phyloP scores from a whole-genome alignment of 23 red algal species.

The Agarophyton chilense region DNA sequence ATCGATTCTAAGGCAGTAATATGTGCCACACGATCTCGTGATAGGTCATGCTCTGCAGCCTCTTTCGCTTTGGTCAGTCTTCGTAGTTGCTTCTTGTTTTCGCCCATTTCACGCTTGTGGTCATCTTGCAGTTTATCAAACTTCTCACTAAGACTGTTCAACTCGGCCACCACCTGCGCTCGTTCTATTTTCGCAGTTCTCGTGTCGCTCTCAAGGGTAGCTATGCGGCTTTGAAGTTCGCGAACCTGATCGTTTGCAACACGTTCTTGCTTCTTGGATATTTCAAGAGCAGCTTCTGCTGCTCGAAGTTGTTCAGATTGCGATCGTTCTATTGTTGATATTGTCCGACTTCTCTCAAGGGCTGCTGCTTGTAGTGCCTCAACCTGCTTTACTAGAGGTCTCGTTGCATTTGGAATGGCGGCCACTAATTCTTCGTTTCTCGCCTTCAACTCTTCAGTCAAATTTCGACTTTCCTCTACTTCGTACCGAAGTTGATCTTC shows the following conservation, averaged over 20 bases:
- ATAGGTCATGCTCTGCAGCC: conserved; percentile 33
- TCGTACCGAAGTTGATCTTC: conserved; percentile 71
- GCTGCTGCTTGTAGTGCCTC: conserved; percentile 72
- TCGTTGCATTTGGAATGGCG: conserved; percentile 72
- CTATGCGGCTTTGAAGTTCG: conserved; percentile 10
- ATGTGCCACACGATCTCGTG: conserved; percentile 49
- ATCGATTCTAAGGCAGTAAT: conserved; percentile 41
- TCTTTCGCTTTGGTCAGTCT: conserved; percentile 33
- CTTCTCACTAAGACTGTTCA: not conserved
- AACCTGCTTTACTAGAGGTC: conserved; percentile 79
- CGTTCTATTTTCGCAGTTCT: conserved; percentile 39
- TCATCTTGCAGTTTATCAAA: not conserved
- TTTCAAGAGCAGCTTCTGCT: conserved; percentile 37
- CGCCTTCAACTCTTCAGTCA: conserved; percentile 52
- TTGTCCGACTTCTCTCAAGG: conserved; percentile 47
- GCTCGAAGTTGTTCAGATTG: conserved; percentile 66
- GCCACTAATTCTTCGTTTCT: conserved; percentile 75
- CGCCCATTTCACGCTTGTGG: conserved; percentile 32
- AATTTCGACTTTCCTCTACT: conserved; percentile 43
- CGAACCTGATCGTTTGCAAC: conserved; percentile 27
- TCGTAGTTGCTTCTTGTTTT: conserved; percentile 24
- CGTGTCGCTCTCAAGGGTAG: conserved; percentile 45
- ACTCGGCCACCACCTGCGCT: conserved; percentile 1
- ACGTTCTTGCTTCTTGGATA: conserved; percentile 33
- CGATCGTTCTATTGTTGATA: conserved; percentile 37